A percentile compares a stretch with the other conserved stretches of the same genome.
phyloP scores from a whole-genome alignment of 2,329 filamentous ascomycete genomes.

The Nannizziopsis barbatae region DNA sequence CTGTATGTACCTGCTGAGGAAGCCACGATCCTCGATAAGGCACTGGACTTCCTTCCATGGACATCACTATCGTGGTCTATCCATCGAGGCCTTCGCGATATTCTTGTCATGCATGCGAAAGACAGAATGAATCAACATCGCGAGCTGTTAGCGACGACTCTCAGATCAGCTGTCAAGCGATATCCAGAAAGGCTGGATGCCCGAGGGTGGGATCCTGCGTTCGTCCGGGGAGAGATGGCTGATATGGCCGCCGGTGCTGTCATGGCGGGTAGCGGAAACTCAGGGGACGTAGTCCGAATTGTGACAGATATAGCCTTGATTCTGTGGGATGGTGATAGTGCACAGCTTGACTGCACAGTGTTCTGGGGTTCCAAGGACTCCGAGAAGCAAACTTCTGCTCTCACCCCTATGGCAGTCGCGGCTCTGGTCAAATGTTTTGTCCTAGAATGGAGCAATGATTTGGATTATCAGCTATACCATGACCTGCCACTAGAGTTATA shows the following conservation, averaged over 20 bases:
- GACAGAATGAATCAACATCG: not conserved
- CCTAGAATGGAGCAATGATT: conserved; percentile 2
- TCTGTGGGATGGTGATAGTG: conserved; percentile 1
- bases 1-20: not conserved
- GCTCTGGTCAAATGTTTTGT: conserved; percentile 6
- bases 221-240: conserved; percentile 3
- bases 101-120: conserved; percentile 1
- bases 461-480: conserved; percentile 7
- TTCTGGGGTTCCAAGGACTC: not conserved
- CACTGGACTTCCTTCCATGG: conserved; percentile 5
- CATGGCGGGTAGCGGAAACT: conserved; percentile 1
- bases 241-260: conserved; percentile 4
- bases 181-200: conserved; percentile 2
- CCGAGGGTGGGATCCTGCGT: conserved; percentile 2
- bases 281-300: conserved; percentile 2
- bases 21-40: not conserved
- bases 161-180: not conserved
- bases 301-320: conserved; percentile 6
- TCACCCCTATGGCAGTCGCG: not conserved
- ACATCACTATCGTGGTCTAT: conserved; percentile 5
- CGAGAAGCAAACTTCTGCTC: not conserved
- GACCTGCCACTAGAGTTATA: not conserved
- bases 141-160: not conserved
- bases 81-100: conserved; percentile 7
- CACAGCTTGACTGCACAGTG: not conserved